phyloP scores from a whole-genome alignment of 2,329 filamentous ascomycete species.

The Pestalotiopsis sp. region DNA sequence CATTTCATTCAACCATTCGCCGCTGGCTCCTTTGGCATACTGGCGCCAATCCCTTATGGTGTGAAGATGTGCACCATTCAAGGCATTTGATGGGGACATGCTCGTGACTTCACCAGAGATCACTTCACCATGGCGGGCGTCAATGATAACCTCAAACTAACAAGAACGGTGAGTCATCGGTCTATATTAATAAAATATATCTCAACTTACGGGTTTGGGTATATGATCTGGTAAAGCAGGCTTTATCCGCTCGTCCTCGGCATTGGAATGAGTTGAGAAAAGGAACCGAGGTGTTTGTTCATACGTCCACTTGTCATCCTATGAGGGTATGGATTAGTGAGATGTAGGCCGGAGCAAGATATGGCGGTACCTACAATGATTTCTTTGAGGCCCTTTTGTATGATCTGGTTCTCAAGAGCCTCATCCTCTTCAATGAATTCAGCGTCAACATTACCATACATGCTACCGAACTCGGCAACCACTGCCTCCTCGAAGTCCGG shows the following conservation, averaged over 20 bases:
- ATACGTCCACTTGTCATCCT: constrained; percentile 75
- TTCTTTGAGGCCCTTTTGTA: constrained; percentile 63
- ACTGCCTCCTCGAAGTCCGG: constrained; percentile 55
- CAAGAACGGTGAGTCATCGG: background rate
- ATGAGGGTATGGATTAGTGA: constrained; percentile 6
- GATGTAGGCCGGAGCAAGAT: background rate
- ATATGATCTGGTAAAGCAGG: constrained; percentile 50
- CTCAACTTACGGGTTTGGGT: constrained; percentile 40
- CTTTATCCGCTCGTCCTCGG: constrained; percentile 57
- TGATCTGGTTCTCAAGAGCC: constrained; percentile 47
- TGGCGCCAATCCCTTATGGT: constrained; percentile 28
- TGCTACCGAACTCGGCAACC: constrained; percentile 61
- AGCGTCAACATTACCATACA: constrained; percentile 57
- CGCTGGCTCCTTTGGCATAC: constrained; percentile 16
- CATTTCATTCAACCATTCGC: constrained; percentile 29
- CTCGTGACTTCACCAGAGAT: constrained; percentile 16
- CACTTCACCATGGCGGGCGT: constrained; percentile 40
- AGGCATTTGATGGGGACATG: constrained; percentile 5
- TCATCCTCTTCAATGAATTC: constrained; percentile 47
- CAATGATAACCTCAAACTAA: constrained; percentile 35
- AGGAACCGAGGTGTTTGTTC: constrained; percentile 83
- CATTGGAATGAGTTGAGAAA: constrained; percentile 61
- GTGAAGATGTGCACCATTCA: constrained; percentile 23
- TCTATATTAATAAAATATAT: too few species aligned
- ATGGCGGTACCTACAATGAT: constrained; percentile 49